phyloP scores from a whole-genome alignment of 164 flowering plant species.

The Aristolochia californica region DNA sequence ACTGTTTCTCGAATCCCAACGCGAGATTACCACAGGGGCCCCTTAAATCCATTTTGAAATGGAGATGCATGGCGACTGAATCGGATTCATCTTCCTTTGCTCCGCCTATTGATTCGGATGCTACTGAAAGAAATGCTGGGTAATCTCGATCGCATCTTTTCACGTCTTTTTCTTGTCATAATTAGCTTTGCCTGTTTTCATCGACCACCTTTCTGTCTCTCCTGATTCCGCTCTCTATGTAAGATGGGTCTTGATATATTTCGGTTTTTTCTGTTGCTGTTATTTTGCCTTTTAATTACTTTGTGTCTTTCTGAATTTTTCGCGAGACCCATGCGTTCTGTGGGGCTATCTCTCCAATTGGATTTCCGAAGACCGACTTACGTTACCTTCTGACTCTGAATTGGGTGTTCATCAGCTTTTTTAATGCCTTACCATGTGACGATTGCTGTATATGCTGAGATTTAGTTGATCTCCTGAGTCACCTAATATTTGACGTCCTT shows the following conservation, averaged over 20 bases:
- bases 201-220: too few relatives aligned
- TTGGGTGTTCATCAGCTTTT: too few relatives aligned
- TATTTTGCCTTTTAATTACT: not conserved
- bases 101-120: constrained; percentile 30
- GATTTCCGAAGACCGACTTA: too few relatives aligned
- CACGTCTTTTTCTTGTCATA: not conserved
- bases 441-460: too few relatives aligned
- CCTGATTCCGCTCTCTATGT: too few relatives aligned
- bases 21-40: constrained; percentile 13
- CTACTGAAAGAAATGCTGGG: constrained; percentile 30
- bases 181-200: not conserved
- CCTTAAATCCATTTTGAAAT: constrained; percentile 15
- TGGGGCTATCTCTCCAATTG: too few relatives aligned
- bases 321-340: too few relatives aligned
- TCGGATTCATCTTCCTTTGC: constrained; percentile 40
- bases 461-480: too few relatives aligned
- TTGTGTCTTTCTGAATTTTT: not conserved
- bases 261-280: not conserved
- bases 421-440: too few relatives aligned
- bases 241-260: too few relatives aligned
- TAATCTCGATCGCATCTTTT: constrained; percentile 9
- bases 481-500: too few relatives aligned
- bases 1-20: constrained; percentile 1
- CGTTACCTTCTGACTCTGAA: too few relatives aligned
- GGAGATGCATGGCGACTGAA: constrained; percentile 34